phyloP scores from a whole-genome alignment of 1,139 yeast genomes.

The Saccharomyces pastorianus region DNA sequence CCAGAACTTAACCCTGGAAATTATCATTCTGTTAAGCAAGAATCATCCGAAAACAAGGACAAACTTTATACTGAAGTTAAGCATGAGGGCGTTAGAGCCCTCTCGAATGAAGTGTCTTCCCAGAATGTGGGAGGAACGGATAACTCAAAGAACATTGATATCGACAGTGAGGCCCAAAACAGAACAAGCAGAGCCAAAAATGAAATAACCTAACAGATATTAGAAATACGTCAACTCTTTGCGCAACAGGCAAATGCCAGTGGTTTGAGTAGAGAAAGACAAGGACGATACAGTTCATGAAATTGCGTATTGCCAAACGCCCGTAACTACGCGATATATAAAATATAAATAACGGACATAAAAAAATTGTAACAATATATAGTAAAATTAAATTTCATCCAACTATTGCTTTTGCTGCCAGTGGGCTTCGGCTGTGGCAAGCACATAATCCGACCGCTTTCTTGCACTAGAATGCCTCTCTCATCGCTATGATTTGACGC shows the following conservation, averaged over 20 bases:
- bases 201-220: neutral
- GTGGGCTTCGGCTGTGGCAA: neutral
- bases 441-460: too few relatives aligned
- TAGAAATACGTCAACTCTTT: neutral
- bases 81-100: neutral
- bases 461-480: too few relatives aligned
- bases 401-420: neutral
- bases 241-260: neutral
- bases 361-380: neutral
- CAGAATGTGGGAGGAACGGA: neutral
- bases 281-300: neutral
- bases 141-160: neutral
- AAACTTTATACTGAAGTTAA: neutral
- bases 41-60: neutral
- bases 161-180: neutral
- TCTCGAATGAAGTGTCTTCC: neutral
- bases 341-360: neutral
- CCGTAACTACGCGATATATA: neutral
- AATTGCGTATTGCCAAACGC: neutral
- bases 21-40: neutral
- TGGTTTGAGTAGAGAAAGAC: neutral
- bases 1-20: neutral
- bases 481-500: neutral
- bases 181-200: neutral
- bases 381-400: neutral